Evolutionary conservation across 83 land plant species (phyloP), one percentile per base, ranked within the genome.

Genomic region (Diphasiastrum complanatum): DNA sequence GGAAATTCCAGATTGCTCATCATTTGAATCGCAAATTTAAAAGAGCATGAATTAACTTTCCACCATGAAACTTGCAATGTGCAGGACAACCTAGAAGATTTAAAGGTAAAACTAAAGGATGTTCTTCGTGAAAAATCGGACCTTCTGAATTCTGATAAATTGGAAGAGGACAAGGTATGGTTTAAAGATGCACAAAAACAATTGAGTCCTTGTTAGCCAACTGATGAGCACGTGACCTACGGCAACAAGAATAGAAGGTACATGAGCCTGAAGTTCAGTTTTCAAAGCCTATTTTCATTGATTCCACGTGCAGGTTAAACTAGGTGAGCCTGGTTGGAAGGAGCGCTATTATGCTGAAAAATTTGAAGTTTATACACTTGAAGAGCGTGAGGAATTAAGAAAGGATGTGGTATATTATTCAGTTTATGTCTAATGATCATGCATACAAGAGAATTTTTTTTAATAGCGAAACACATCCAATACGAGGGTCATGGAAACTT

Each of bases 91-190:
- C 66, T 64, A 10, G 85, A 79, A 16, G 85, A 82, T 4, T 37
- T 82, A 65, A 82, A 79, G 40, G 5, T 51, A 3, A 75, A 73
- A 40, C 56, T 82, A 58, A 82, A 79, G 61, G 68, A 47, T 41
- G 54, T 68, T 14, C 78, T 91, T 26, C 85, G 82, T n/a, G 86
- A 91, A 47, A 86, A 91, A 57, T 73, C 86, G 31, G 97, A 91
- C 71, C 62, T 73, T 27, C 80, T 85, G 32, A 84, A 69, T 61
- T 61, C 74, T 62, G 87, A 64, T 16, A 45, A 62, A 40, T 38
- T 57, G 1, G 72, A 33, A 36, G 81, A 69, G 46, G 82, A 79
- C 66, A 79, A 75, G 82, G 82, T 79, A 51, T 29, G 54, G 29
- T 51, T 51, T 49, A 8, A 4, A n/a, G 62, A 10, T 5, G 20